These are phyloP conservation scores for Gynochthodes officinalis DNA, from an alignment of 257 asterid genomes.

Conservation along the genomic window DNA sequence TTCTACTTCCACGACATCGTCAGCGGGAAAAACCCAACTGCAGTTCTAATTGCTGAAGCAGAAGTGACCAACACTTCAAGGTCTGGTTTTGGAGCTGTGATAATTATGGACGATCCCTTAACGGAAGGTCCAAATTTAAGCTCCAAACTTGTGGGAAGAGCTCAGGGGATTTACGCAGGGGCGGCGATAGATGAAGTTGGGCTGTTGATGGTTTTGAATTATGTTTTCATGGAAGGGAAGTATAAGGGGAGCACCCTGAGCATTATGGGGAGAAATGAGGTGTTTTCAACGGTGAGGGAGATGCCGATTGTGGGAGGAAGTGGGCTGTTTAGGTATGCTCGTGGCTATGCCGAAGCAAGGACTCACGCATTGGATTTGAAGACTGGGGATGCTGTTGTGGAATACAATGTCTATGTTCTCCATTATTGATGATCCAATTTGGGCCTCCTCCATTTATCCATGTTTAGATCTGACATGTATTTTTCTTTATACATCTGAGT, in stretches of 20 bases:
- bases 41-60: conserved; percentile 27
- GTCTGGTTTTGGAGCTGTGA: conserved; percentile 17
- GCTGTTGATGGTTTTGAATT: conserved; percentile 27
- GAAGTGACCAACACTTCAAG: conserved; percentile 21
- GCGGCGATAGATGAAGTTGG: conserved; percentile 18
- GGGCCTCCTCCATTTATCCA: no score
- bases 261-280: conserved; percentile 27
- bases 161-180: conserved; percentile 28
- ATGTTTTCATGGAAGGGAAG: conserved; percentile 28
- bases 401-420: no score
- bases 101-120: conserved; percentile 30
- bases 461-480: no score
- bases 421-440: no score
- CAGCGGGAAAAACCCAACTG: no score
- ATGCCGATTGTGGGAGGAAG: conserved; percentile 34
- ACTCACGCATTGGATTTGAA: no score
- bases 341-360: no score
- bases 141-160: conserved; percentile 31
- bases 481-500: no score
- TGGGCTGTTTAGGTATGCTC: conserved; percentile 29
- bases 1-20: no score
- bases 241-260: conserved; percentile 33
- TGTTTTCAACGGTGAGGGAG: conserved; percentile 16
- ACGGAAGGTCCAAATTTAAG: conserved; percentile 18
- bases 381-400: no score